These are phyloP conservation scores for Starmera amethionina DNA, from an alignment of 805 yeast genomes.

Conservation along the genomic window DNA sequence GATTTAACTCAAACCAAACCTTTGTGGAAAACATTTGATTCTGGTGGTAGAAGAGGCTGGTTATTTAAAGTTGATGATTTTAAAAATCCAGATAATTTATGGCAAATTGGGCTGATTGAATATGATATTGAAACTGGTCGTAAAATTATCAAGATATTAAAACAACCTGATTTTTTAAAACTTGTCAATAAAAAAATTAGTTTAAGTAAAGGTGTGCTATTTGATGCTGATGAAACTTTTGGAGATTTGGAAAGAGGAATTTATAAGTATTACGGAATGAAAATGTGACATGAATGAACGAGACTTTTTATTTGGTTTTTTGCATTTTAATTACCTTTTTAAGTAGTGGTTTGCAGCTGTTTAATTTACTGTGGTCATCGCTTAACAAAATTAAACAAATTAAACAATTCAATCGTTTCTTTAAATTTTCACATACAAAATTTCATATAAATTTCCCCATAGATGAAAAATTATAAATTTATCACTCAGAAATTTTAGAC, in stretches of 20 bases:
- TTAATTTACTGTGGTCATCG: neutral
- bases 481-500: no score
- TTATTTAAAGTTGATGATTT: slow-evolving; percentile 38
- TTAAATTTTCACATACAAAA: no score
- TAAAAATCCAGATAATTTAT: slow-evolving; percentile 24
- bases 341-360: neutral
- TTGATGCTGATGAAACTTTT: slow-evolving; percentile 27
- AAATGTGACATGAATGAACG: slow-evolving; percentile 16
- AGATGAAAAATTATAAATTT: no score
- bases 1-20: slow-evolving; percentile 15
- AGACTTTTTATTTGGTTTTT: neutral
- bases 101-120: slow-evolving; percentile 30
- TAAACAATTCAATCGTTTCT: no score
- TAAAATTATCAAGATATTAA: slow-evolving; percentile 34
- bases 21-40: slow-evolving; percentile 23
- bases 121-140: slow-evolving; percentile 59
- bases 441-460: no score
- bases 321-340: neutral
- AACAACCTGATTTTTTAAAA: slow-evolving; percentile 28
- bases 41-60: slow-evolving; percentile 74
- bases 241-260: slow-evolving; percentile 35
- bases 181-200: slow-evolving; percentile 29
- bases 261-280: slow-evolving; percentile 32
- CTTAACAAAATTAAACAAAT: no score
- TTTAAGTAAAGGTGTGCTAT: slow-evolving; percentile 24